Percentiles rank a stretch among this genome's conserved stretches.
These are phyloP conservation scores for Carex pumila DNA, from an alignment of 176 grass and related monocot genomes.

Conservation along the genomic window DNA sequence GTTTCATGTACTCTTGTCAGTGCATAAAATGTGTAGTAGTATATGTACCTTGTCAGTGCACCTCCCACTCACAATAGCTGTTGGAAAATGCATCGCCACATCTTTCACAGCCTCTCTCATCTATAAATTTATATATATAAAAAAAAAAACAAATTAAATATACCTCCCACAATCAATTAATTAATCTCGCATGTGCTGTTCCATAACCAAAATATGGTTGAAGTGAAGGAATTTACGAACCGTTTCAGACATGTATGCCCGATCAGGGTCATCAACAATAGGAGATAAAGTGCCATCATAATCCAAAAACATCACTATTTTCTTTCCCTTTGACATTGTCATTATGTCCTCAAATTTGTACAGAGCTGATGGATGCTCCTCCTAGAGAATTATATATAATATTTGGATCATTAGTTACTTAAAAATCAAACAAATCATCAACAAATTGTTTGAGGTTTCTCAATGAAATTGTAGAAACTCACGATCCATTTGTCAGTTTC, in stretches of 20 bases:
- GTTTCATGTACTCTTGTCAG: not conserved
- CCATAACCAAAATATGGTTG: not conserved
- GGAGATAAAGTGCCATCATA: slow-evolving; percentile 97
- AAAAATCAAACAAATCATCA: not conserved
- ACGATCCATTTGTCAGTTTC: slow-evolving; percentile 48
- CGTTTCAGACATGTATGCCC: slow-evolving; percentile 62
- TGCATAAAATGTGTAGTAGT: not conserved
- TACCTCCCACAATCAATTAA: not conserved
- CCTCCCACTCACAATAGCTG: slow-evolving; percentile 82
- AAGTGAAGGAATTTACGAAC: slow-evolving; percentile 8
- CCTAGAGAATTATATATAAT: slow-evolving; percentile 14
- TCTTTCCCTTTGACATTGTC: slow-evolving; percentile 47
- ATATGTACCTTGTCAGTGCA: slow-evolving; percentile 68
- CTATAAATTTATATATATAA: slow-evolving; percentile 18
- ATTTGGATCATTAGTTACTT: not conserved
- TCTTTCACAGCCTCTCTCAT: slow-evolving; percentile 84
- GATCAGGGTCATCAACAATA: slow-evolving; percentile 79
- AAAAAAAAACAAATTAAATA: not conserved
- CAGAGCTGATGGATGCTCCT: slow-evolving; percentile 73
- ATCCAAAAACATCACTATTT: slow-evolving; percentile 89
- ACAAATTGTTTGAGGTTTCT: not conserved
- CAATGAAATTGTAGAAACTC: not conserved
- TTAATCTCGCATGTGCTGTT: not conserved
- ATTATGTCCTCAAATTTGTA: slow-evolving; percentile 36
- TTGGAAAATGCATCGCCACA: slow-evolving; percentile 67